Conservation (phyloP, 169 alveolate genomes). For the Amoebophrya sp. region DNA sequence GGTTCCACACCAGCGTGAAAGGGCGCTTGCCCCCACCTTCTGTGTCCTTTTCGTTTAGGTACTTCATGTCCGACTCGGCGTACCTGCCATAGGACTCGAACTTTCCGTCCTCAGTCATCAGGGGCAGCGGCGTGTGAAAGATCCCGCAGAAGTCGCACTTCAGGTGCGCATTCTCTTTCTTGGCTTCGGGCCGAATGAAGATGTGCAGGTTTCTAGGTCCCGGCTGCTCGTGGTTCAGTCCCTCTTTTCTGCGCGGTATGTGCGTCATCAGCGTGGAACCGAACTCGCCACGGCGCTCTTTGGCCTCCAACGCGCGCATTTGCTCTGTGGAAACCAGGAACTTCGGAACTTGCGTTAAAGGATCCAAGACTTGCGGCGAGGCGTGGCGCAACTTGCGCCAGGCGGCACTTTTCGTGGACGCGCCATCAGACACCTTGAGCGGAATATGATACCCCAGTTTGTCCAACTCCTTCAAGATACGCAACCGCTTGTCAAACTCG, state of each 20-base stretch:
- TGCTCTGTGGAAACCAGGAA: neutral
- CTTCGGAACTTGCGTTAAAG: neutral
- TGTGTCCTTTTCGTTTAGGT: neutral
- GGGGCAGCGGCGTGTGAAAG: neutral
- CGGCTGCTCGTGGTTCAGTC: conserved; percentile 25
- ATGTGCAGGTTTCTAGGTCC: neutral
- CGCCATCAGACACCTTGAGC: conserved; percentile 1
- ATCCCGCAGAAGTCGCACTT: conserved; percentile 22
- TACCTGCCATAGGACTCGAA: neutral
- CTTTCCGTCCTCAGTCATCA: neutral
- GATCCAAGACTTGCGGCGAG: neutral
- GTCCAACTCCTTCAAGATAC: neutral
- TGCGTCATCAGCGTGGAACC: neutral
- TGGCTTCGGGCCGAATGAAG: neutral
- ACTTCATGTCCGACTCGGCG: neutral
- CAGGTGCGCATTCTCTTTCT: neutral
- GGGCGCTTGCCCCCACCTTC: neutral
- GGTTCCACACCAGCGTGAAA: conserved; percentile 18
- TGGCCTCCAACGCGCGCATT: neutral
- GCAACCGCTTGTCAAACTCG: conserved; percentile 14
- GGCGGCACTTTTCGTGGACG: neutral
- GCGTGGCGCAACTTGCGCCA: neutral
- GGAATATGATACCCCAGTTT: neutral
- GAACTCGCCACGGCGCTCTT: neutral
- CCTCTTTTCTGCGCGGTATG: neutral